Evolutionary conservation across 1,139 yeast genomes (phyloP), one percentile per base, ranked within the genome.

Genomic region (Yamadazyma taylorii): DNA sequence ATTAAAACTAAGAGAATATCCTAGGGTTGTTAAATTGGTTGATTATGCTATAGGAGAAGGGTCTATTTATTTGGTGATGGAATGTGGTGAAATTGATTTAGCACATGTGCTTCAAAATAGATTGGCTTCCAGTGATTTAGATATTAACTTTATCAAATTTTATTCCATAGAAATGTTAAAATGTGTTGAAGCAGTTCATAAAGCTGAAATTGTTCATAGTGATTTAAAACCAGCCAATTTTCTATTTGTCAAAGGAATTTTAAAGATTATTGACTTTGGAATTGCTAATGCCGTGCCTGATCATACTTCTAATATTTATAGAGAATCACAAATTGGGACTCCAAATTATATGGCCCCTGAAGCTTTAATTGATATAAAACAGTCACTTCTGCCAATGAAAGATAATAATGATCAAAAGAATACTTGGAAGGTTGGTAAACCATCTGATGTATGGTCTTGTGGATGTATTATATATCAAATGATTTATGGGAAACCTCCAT

Each of bases 311-410:
- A 92, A 92, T 52, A 79, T 92, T 16, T 92, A 90, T 55, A 74
- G 97, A 40, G 95, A 88, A 44, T 79, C 89, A 5, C 97, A 88
- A 57, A 85, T 89, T 40, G 98, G 98, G 3, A 92, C 98, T 0
- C 96, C 97, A 2, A 88, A 86, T 58, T 92, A 92, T 58, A 92
- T 92, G 98, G 97, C 98, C 0, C 98, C 98, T 0, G 98, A 92
- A 58, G 88, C 97, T 0, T 66, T 90, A 39, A 72, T 84, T 31
- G 95, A 83, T 57, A 78, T 79, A 37, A 72, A 60, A 41, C 69
- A 63, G 40, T 43, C 58, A 1, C 51, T 55, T 30, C 43, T 38
- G 41, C 63, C 66, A 3, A 61, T 61, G 11, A 41, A 58, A 28
- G 51, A 58, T 7, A 34, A 46, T 5, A 38, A 51, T 36, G 62